These are phyloP conservation scores for Sarcocystis neurona DNA, from an alignment of 169 alveolate genomes.

Conservation along the genomic window DNA sequence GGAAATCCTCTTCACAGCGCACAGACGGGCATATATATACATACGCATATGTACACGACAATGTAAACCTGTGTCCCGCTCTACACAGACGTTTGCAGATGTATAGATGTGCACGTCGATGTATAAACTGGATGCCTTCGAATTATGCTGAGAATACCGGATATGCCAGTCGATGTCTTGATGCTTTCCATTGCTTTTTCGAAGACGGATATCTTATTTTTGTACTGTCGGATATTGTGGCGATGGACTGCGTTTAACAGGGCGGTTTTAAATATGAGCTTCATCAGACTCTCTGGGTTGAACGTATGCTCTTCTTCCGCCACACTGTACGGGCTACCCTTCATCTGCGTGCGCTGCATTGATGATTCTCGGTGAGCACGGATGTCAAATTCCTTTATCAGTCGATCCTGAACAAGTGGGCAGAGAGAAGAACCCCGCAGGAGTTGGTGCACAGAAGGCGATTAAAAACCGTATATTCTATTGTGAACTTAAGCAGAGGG, in stretches of 20 bases:
- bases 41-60: no score
- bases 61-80: no score
- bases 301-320: slow-evolving; percentile 32
- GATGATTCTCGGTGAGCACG: slow-evolving; percentile 29
- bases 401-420: slow-evolving; percentile 6
- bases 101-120: no score
- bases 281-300: slow-evolving; percentile 44
- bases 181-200: slow-evolving; percentile 53
- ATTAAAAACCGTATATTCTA: no score
- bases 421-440: no score
- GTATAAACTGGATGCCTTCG: no score
- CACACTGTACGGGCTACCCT: slow-evolving; percentile 13
- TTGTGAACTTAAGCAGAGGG: no score
- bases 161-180: slow-evolving; percentile 41
- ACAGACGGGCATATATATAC: no score
- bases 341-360: slow-evolving; percentile 17
- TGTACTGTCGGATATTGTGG: slow-evolving; percentile 26
- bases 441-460: no score
- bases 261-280: slow-evolving; percentile 32
- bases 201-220: slow-evolving; percentile 19
- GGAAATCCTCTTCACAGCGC: no score
- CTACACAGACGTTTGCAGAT: no score
- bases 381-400: slow-evolving; percentile 44
- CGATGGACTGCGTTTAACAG: slow-evolving; percentile 42
- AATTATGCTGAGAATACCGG: no score